Evolutionary conservation across 2,329 filamentous ascomycete species (phyloP).

Genomic region (Fusarium xyrophilum): DNA sequence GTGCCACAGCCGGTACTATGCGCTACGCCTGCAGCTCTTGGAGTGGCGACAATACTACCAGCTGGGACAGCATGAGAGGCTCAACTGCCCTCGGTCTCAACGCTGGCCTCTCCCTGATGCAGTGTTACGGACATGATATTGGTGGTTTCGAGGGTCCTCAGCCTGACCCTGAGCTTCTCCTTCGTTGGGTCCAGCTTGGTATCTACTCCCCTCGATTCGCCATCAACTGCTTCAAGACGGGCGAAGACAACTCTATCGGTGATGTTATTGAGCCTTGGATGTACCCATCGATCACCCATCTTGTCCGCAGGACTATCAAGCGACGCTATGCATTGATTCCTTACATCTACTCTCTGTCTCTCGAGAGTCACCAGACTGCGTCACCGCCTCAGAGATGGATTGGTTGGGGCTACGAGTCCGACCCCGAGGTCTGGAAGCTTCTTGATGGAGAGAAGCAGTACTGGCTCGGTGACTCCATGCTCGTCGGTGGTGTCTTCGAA

Average conservation of each 20-base stretch:
- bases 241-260: conserved; percentile 69
- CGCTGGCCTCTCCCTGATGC: conserved; percentile 71
- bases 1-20: conserved; percentile 74
- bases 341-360: conserved; percentile 71
- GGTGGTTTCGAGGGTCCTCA: conserved; percentile 79
- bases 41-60: conserved; percentile 78
- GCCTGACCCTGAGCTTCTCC: conserved; percentile 71
- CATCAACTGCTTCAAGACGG: conserved; percentile 81
- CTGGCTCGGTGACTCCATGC: conserved; percentile 72
- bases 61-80: conserved; percentile 76
- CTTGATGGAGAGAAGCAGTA: conserved; percentile 73
- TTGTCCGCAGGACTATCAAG: conserved; percentile 70
- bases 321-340: conserved; percentile 75
- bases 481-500: conserved; percentile 73
- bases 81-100: conserved; percentile 73
- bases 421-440: conserved; percentile 71
- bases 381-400: conserved; percentile 73
- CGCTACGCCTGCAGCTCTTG: conserved; percentile 74
- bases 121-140: conserved; percentile 76
- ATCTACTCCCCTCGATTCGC: conserved; percentile 74
- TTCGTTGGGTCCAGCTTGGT: conserved; percentile 77
- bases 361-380: conserved; percentile 67
- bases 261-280: conserved; percentile 82
- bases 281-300: conserved; percentile 70
- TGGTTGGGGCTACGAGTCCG: conserved; percentile 74